Percentiles rank a stretch among this genome's conserved stretches.
Conservation (phyloP, 1,284 basidiomycete species). For the Cryptococcus deneoformans region DNA sequence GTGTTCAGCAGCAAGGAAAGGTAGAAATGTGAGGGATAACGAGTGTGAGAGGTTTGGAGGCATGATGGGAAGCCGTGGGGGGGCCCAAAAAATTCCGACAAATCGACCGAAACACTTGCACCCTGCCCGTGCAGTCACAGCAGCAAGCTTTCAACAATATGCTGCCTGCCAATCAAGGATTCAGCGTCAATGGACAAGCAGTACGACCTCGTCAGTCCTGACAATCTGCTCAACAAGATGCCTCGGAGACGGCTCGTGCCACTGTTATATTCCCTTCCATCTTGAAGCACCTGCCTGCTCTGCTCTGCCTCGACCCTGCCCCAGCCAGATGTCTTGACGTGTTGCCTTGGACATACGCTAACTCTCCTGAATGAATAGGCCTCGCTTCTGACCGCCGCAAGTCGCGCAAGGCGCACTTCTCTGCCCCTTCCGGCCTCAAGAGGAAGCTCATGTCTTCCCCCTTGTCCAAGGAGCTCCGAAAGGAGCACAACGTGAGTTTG, state of each 20-base stretch:
- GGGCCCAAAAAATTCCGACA: too few species aligned
- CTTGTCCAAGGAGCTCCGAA: constrained; percentile 91
- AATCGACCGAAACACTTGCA: too few species aligned
- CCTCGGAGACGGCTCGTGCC: background rate
- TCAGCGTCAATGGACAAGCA: background rate
- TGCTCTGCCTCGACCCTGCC: too few species aligned
- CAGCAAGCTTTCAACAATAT: too few species aligned
- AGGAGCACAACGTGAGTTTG: constrained; percentile 80
- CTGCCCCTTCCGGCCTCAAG: constrained; percentile 85
- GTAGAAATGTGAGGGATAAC: background rate
- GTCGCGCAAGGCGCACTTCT: constrained; percentile 95
- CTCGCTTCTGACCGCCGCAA: constrained; percentile 69
- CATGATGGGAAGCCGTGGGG: too few species aligned
- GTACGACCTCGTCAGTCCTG: background rate
- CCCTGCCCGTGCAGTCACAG: too few species aligned
- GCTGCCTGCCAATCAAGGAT: background rate
- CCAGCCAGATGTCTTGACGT: too few species aligned
- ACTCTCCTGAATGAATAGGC: constrained; percentile 18
- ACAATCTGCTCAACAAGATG: background rate
- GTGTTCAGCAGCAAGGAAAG: background rate
- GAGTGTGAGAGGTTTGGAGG: background rate
- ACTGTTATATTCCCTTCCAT: background rate
- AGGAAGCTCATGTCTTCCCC: constrained; percentile 97
- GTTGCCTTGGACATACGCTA: too few species aligned
- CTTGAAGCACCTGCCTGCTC: background rate